These are phyloP conservation scores for Chalciporus sp. DNA, from an alignment of 1,284 basidiomycete species.

Conservation along the genomic window DNA sequence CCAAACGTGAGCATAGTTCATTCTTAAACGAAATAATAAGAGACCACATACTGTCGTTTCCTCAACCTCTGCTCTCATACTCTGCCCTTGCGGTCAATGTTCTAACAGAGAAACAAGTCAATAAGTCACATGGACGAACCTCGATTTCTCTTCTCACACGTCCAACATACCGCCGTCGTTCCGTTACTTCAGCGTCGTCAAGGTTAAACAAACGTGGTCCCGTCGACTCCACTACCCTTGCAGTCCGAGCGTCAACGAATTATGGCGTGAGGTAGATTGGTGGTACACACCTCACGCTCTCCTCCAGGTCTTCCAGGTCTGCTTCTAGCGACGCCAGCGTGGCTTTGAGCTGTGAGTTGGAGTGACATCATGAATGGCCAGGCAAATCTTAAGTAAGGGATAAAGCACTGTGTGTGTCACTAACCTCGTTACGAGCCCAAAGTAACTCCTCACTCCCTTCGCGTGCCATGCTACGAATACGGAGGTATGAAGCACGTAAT, in stretches of 20 bases:
- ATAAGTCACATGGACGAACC: constrained; percentile 51
- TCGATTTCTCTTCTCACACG: constrained; percentile 74
- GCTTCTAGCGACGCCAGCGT: constrained; percentile 78
- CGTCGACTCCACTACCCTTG: constrained; percentile 77
- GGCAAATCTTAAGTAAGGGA: no score
- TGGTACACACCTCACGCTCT: constrained; percentile 72
- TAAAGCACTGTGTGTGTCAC: no score
- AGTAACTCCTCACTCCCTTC: constrained; percentile 73
- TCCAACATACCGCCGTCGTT: constrained; percentile 73
- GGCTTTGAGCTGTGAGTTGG: constrained; percentile 62
- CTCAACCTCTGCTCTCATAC: constrained; percentile 59
- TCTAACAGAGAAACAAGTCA: constrained; percentile 4
- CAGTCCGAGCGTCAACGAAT: constrained; percentile 10
- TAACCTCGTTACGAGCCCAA: constrained; percentile 74
- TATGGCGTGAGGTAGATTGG: not conserved
- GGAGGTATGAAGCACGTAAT: constrained; percentile 71
- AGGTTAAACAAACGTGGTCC: constrained; percentile 86
- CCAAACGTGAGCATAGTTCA: not conserved
- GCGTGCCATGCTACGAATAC: constrained; percentile 70
- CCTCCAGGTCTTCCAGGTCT: constrained; percentile 86
- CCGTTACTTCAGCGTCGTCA: constrained; percentile 69
- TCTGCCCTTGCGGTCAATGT: constrained; percentile 53
- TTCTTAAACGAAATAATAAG: not conserved
- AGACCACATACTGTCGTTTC: constrained; percentile 33
- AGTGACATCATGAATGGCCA: not conserved